phyloP scores from a whole-genome alignment of 2,329 filamentous ascomycete species.

The Penicillium olsonii region DNA sequence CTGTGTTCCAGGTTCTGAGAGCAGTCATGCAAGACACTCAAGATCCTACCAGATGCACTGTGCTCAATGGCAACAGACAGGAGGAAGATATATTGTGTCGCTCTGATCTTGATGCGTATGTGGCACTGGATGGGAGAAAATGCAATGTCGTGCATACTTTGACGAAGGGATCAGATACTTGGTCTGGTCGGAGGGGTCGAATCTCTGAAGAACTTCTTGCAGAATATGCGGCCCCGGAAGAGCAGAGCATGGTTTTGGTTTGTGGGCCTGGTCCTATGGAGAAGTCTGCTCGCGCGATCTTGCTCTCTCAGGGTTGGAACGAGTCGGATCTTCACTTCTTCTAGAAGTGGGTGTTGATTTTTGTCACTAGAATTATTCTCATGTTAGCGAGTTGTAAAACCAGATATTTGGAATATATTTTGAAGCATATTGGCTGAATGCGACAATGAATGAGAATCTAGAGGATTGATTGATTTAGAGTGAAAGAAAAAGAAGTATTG shows the following conservation, averaged over 20 bases:
- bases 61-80: constrained; percentile 76
- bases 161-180: constrained; percentile 62
- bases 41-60: constrained; percentile 68
- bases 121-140: constrained; percentile 50
- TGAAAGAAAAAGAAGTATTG: no score
- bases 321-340: constrained; percentile 77
- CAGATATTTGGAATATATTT: no score
- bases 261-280: constrained; percentile 80
- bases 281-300: constrained; percentile 60
- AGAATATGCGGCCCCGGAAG: constrained; percentile 53
- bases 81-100: constrained; percentile 82
- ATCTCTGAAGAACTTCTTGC: constrained; percentile 65
- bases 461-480: no score
- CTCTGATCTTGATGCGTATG: constrained; percentile 68
- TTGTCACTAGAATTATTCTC: no score
- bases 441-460: no score
- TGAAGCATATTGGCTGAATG: no score
- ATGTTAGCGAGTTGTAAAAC: not conserved
- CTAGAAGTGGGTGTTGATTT: constrained; percentile 44
- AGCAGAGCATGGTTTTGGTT: constrained; percentile 67
- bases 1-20: constrained; percentile 79
- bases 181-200: constrained; percentile 69
- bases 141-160: constrained; percentile 71
- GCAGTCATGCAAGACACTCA: constrained; percentile 66
- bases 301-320: constrained; percentile 67